Base-by-base conservation (phyloP, 768 basidiomycete species). In the Mycena pura region DNA sequence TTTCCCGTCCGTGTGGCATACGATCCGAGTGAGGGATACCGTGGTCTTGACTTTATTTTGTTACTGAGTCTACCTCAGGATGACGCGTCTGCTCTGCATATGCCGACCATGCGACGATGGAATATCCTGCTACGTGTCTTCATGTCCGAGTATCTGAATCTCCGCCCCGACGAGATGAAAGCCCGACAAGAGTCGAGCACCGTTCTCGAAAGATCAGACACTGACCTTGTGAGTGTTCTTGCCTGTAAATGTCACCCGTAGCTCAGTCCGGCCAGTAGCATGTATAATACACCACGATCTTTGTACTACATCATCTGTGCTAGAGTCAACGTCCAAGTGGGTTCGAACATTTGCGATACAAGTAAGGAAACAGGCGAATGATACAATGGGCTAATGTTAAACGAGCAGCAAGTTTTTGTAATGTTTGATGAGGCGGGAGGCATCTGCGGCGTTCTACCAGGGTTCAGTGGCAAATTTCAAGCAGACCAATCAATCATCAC, bases 1-100 rank as follows among this genome's bases (percentile, higher is more conserved):
- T 3, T 99, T 99, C 74, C 97, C 97, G 3, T 59, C 39, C 2
- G 94, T 96, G 15, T 98, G 95, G 96, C 95, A 98, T 73, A 88
- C 84, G 8, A 70, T 93, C 32, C 72, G 70, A 57, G 96, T 94
- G 70, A 69, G 85, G 2, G 10, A 21, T 63, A 9, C 28, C 28
- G 54, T 61, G 67, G n/a, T 40, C 48, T 53, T 19, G 15, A 39
- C 10, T 21, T 14, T 53, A 9, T 4, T 24, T 27, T 15, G 15
- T 22, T 60, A 39, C 24, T 61, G 50, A 61, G 32, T 29, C 6
- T 24, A 6, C 7, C 38, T 6, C 56, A 97, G 95, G 97, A 99
- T 73, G 92, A 98, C 74, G 94, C 89, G 8, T 84, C 87, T 21
- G 93, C 90, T 1, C 79, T 99, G 41, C 90, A 98, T 69, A 76